Conservation (phyloP, 2,329 filamentous ascomycete genomes). For the Exophiala spinifera region DNA sequence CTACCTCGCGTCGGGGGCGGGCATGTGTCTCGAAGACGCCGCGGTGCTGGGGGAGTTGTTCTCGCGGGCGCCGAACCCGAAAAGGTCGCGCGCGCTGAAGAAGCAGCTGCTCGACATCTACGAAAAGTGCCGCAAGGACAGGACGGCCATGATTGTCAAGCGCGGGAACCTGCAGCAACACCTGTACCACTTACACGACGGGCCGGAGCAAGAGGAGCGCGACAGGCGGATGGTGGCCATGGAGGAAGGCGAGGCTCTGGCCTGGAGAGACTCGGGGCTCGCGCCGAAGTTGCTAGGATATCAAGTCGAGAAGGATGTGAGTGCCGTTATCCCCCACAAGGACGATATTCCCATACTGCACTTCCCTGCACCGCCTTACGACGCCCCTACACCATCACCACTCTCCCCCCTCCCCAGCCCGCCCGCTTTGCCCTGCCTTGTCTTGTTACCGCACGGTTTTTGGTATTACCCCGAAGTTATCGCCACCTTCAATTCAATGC, state of each 20-base stretch:
- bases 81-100: slow-evolving; percentile 29
- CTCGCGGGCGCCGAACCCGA: slow-evolving; percentile 23
- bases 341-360: no score
- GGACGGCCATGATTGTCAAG: slow-evolving; percentile 59
- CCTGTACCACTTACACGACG: slow-evolving; percentile 61
- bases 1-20: slow-evolving; percentile 34
- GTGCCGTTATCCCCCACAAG: no score
- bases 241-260: slow-evolving; percentile 39
- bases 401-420: no score
- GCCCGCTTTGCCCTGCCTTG: no score
- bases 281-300: slow-evolving; percentile 42
- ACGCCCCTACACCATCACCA: no score
- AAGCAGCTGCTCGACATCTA: slow-evolving; percentile 39
- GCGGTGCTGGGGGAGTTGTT: slow-evolving; percentile 36
- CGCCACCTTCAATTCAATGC: no score
- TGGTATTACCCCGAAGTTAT: no score
- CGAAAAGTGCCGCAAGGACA: slow-evolving; percentile 55
- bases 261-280: slow-evolving; percentile 43
- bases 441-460: no score
- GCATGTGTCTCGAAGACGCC: slow-evolving; percentile 35
- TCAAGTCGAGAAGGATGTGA: slow-evolving; percentile 39
- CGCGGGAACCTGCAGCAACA: slow-evolving; percentile 61
- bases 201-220: slow-evolving; percentile 53
- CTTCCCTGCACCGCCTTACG: no score
- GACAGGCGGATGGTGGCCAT: slow-evolving; percentile 42